Evolutionary conservation across 1,284 basidiomycete genomes (phyloP), one percentile per base, ranked within the genome.

Genomic region (Pterulicium gracile): DNA sequence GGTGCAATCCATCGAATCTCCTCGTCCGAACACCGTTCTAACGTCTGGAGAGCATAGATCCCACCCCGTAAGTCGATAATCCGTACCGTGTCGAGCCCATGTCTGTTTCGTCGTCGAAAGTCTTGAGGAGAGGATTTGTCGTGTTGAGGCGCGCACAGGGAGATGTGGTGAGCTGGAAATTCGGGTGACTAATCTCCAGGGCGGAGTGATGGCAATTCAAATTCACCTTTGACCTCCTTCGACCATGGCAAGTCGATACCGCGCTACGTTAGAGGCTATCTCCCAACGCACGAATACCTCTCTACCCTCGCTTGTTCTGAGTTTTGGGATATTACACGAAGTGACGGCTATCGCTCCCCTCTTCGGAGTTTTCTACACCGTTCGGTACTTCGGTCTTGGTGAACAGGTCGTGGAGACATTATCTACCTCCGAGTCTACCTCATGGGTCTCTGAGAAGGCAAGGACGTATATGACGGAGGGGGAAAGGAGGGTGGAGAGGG

Each of bases 261-360:
- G 2, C 62, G 63, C 1, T 81, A 82, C 61, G 0, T 67, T 86
- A 24, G 61, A 68, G n/a, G 63, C 69, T 2, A 55, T 86, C 4
- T 77, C 84, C 7, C 62, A 67, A 12, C 73, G 78, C 22, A 85
- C 84, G 12, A 76, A 82, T 14, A 71, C 83, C 1, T 84, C 89
- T 4, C 62, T 93, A 0, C 73, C 88, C 0, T 88, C 88, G 1
- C 73, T 96, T 44, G 61, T 83, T 3, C 55, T 87, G 27, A 88
- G 90, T 1, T 95, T 96, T 57, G 77, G 78, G 1, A 65, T 94
- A 44, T 69, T 97, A 4, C 93, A 96, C 60, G 93, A 97, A 61
- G 55, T 91, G 13, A 94, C 90, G 0, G 91, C 92, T 0, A 58
- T 95, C 47, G 66, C 83, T 0, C 91, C 92, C 1, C 68, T 95